Base-by-base conservation (phyloP, 2,329 filamentous ascomycete species). In the Aspergillus luchuensis region DNA sequence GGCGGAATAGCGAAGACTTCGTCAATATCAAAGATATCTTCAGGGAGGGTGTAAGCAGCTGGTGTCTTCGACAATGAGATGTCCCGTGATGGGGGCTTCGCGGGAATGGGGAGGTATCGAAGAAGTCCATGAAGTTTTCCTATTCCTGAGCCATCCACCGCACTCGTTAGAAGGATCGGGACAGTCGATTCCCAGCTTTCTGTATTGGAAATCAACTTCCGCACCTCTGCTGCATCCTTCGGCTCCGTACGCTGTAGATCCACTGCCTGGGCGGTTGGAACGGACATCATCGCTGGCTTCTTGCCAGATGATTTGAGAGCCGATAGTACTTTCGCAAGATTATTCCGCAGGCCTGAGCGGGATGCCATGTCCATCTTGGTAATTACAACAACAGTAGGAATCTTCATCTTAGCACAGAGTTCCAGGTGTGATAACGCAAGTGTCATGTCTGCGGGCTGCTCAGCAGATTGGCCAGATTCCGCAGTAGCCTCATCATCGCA, bases 321-420 rank as follows among this genome's bases (percentile, higher is more conserved):
- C 0, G 91, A 89, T 33, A 98, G 80, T 2, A 97, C 80, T 67
- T 88, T 91, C 15, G 84, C 85, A 62, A 98, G 79, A 0, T 87
- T 92, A 54, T 85, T 85, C 58, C 88, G 86, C 8, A 98, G 74
- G 8, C 87, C 87, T 10, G 80, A 75, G 65, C 89, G 92, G 13
- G 89, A 93, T 15, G 92, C 92, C 47, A 96, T 76, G 68, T 99
- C 95, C 63, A 96, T 83, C 72, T 98, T 99, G 0, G 95, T 98
- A 60, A 99, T 89, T 23, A 94, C 84, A 10, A 99, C 84, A 7
- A 90, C 85, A 58, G 97, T 80, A 0, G 92, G 92, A 8, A 93
- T 82, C 19, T 88, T 84, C 17, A 98, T 80, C 66, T 91, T 91
- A 30, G 97, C 81, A 69, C 93, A 97, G 2, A 99, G 81, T 39